Conservation (phyloP, 441 rosid species). For the Croton setiger region DNA sequence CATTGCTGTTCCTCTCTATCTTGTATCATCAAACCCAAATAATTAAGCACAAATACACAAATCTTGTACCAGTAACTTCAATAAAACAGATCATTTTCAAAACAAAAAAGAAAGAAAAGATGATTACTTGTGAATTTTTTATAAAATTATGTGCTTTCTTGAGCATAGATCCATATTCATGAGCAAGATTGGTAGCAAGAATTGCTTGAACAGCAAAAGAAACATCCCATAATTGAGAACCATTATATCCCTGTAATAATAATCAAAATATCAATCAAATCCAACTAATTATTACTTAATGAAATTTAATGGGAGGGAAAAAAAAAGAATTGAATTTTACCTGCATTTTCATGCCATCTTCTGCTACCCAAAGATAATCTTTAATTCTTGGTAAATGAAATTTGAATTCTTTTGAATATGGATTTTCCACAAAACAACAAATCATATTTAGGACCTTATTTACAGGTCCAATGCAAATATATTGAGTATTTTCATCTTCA, state of each 20-base stretch:
- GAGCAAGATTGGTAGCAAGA: constrained; percentile 39
- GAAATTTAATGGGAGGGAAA: too few relatives aligned
- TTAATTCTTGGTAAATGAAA: constrained; percentile 54
- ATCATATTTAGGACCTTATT: constrained; percentile 77
- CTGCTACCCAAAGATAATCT: constrained; percentile 77
- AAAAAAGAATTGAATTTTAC: constrained; percentile 18
- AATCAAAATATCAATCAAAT: background rate
- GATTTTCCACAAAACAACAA: constrained; percentile 72
- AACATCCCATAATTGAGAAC: constrained; percentile 69
- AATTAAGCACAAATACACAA: background rate
- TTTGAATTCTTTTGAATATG: constrained; percentile 59
- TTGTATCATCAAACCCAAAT: background rate
- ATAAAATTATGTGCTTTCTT: constrained; percentile 53
- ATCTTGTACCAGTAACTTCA: background rate
- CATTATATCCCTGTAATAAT: constrained; percentile 54
- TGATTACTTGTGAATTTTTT: constrained; percentile 40
- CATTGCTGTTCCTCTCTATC: constrained; percentile 33
- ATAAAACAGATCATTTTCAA: too few relatives aligned
- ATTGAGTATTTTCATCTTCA: constrained; percentile 56
- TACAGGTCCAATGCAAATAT: constrained; percentile 60
- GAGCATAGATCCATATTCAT: constrained; percentile 42
- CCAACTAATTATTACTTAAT: too few relatives aligned
- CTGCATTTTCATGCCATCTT: constrained; percentile 95
- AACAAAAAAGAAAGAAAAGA: too few relatives aligned
- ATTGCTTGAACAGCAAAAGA: constrained; percentile 62